Conservation (phyloP, 805 yeast species). For the Danielia oregonensis region DNA sequence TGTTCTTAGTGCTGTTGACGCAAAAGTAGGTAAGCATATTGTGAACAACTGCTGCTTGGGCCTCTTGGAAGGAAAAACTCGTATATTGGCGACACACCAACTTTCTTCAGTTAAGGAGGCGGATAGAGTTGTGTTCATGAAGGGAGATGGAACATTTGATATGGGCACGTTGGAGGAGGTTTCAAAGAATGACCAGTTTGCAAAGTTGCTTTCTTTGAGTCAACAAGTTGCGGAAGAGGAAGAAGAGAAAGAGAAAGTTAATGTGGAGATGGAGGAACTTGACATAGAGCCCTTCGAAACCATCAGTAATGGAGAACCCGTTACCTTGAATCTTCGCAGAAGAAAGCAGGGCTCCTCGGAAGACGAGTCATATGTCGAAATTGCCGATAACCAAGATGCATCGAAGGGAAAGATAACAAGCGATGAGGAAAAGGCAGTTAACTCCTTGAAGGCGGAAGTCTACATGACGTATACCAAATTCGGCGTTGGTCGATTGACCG, state of each 20-base stretch:
- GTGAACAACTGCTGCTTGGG: conserved; percentile 29
- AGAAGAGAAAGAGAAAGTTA: conserved; percentile 10
- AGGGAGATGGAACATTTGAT: conserved; percentile 30
- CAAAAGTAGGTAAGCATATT: no score
- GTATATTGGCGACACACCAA: conserved; percentile 38
- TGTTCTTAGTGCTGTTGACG: no score
- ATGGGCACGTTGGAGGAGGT: conserved; percentile 29
- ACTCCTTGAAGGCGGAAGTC: conserved; percentile 46
- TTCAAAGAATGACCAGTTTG: no score
- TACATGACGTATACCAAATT: conserved; percentile 48
- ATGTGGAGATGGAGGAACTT: conserved; percentile 17
- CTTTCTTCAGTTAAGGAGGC: conserved; percentile 31
- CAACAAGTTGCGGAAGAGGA: conserved; percentile 18
- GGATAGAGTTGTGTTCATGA: conserved; percentile 26
- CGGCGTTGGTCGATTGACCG: conserved; percentile 50
- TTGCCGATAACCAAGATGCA: conserved; percentile 21
- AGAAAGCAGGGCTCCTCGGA: conserved; percentile 68
- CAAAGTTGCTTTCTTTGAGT: no score
- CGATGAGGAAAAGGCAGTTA: conserved; percentile 58
- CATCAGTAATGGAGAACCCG: conserved; percentile 12
- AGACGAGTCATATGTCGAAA: conserved; percentile 72
- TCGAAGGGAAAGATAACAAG: conserved; percentile 26
- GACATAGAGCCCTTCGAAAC: conserved; percentile 7
- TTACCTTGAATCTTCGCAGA: conserved; percentile 25
- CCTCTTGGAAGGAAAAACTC: conserved; percentile 24